phyloP scores from a whole-genome alignment of 176 grass and related monocot species.

The Zoysia pacifica region DNA sequence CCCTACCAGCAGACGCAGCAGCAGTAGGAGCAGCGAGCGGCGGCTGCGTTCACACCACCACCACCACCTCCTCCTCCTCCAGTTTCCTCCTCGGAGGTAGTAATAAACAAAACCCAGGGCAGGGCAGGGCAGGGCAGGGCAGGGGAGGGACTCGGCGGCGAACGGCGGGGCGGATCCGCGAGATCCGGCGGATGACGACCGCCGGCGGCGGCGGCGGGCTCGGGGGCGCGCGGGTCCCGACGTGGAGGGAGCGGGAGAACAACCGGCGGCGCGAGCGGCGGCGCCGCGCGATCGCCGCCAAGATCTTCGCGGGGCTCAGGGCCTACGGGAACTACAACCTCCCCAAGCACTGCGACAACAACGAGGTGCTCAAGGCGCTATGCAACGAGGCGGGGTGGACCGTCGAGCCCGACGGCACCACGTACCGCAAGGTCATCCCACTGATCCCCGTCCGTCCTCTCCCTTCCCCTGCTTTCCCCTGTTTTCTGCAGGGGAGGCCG shows the following conservation, averaged over 20 bases:
- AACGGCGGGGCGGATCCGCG: conserved; percentile 8
- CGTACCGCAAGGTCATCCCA: conserved; percentile 76
- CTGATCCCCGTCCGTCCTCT: too few relatives aligned
- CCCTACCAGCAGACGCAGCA: background rate
- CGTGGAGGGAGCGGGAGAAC: conserved; percentile 99
- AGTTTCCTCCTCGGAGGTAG: conserved; percentile 33
- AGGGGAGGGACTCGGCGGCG: conserved; percentile 19
- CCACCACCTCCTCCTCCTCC: background rate
- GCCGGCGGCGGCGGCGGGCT: conserved; percentile 36
- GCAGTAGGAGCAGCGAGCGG: background rate
- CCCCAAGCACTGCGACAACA: conserved; percentile 99
- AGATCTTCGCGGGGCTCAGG: conserved; percentile 89
- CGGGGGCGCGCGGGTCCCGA: conserved; percentile 82
- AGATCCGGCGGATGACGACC: conserved; percentile 51
- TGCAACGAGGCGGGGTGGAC: conserved; percentile 95
- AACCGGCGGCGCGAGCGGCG: conserved; percentile 87
- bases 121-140: too few relatives aligned
- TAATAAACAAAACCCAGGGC: conserved; percentile 36
- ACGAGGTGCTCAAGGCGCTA: conserved; percentile 99
- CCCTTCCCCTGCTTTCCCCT: background rate
- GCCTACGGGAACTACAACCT: conserved; percentile 93
- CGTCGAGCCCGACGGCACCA: conserved; percentile 93
- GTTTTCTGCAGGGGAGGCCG: background rate
- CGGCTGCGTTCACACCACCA: conserved; percentile 46
- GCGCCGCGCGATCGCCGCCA: conserved; percentile 89